Evolutionary conservation across 2,329 filamentous ascomycete genomes (phyloP), one percentile per base, ranked within the genome.

Genomic region (Fusarium tjaetaba): DNA sequence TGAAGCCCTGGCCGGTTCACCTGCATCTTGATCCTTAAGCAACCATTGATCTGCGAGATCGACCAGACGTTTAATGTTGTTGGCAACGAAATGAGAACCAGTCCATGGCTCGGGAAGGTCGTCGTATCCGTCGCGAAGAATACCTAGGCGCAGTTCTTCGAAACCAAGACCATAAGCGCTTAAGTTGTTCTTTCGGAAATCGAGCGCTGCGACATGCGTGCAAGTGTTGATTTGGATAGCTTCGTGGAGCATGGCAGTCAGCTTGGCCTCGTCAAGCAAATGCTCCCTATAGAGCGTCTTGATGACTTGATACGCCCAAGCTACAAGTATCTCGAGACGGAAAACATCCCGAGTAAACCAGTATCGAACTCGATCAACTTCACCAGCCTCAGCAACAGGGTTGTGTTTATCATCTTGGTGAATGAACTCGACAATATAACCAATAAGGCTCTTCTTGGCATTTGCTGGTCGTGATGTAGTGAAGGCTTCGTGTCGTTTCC

Each of bases 41-140:
- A 88, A 83, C 88, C 88, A 90, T 65, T 87, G 85, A 32, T 87
- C 84, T 43, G 86, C 86, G 24, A 92, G 85, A 71, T 91, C 88
- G 30, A 89, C 84, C 22, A 91, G 85, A 24, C 89, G 88, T 77
- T 89, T 89, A 18, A 86, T 77, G 70, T 91, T 91, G 79, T 91
- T 91, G 57, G 90, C 88, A 62, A 91, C 85, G 71, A 87, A 89
- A 48, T 84, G 82, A 73, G 88, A 90, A 22, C 94, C 95, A 1
- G 95, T 98, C 96, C 96, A 99, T 49, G 95, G 93, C 68, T 94
- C 91, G 1, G 92, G 89, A 14, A 98, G 86, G 16, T 87, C 89
- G 26, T 91, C 87, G 78, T 94, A 95, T 49, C 89, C 88, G 22
- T 87, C 84, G 5, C 85, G 83, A 15, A 94, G 82, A 30, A 94